Percentiles rank a stretch among this genome's conserved stretches.
Conservation (phyloP, 805 yeast genomes). For the Candida maesae region DNA sequence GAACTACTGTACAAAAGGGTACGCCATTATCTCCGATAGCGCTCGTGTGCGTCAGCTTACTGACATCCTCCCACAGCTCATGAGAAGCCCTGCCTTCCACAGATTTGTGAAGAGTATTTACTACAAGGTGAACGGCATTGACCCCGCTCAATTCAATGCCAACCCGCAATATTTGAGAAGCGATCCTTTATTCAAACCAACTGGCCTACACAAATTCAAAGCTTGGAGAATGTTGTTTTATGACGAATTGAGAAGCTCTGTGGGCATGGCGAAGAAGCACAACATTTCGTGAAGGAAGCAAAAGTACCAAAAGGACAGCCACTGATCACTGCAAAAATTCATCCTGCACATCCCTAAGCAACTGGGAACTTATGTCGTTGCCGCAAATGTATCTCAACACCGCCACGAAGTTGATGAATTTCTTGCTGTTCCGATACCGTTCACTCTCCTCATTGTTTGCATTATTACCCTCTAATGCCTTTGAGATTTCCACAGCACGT, state of each 20-base stretch:
- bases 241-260: conserved; percentile 54
- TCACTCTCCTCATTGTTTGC: conserved; percentile 2
- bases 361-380: conserved; percentile 13
- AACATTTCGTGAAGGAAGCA: conserved; percentile 4
- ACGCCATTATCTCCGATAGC: background rate
- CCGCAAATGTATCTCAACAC: conserved; percentile 21
- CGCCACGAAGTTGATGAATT: conserved; percentile 27
- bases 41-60: background rate
- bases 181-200: conserved; percentile 37
- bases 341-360: conserved; percentile 26
- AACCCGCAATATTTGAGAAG: conserved; percentile 12
- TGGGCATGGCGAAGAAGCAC: conserved; percentile 40
- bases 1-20: conserved; percentile 37
- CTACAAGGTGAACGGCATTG: conserved; percentile 55
- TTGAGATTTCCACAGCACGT: conserved; percentile 29
- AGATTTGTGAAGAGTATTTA: conserved; percentile 59
- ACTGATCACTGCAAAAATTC: conserved; percentile 19
- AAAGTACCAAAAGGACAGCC: too few relatives aligned
- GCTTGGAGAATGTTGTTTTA: conserved; percentile 58
- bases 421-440: conserved; percentile 20
- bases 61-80: conserved; percentile 29
- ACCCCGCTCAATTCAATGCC: conserved; percentile 23
- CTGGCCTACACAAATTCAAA: conserved; percentile 49
- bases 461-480: conserved; percentile 9
- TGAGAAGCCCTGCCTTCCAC: conserved; percentile 57